Percentiles rank a stretch among this genome's conserved stretches.
phyloP scores from a whole-genome alignment of 129 eudicot species.

The Flaveria bidentis region DNA sequence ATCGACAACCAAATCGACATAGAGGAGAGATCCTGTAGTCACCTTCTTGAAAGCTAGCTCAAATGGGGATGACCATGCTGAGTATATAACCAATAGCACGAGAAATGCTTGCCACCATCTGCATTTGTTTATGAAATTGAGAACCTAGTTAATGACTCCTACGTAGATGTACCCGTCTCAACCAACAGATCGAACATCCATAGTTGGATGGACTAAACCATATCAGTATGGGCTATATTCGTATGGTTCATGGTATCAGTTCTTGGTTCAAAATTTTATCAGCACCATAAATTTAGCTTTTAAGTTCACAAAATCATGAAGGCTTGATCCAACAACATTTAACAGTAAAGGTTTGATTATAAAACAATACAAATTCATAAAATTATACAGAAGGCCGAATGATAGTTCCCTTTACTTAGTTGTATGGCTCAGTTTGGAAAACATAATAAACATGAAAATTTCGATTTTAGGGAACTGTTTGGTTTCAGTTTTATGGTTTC shows the following conservation, averaged over 20 bases:
- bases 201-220: not conserved
- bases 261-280: too few relatives aligned
- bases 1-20: constrained; percentile 63
- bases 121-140: constrained; percentile 17
- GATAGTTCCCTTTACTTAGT: not conserved
- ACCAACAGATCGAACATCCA: not conserved
- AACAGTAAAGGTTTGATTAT: not conserved
- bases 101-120: constrained; percentile 93
- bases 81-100: constrained; percentile 73
- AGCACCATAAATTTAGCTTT: too few relatives aligned
- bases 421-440: too few relatives aligned
- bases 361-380: not conserved
- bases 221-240: too few relatives aligned
- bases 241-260: too few relatives aligned
- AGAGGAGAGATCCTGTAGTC: constrained; percentile 61
- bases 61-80: constrained; percentile 89
- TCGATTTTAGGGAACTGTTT: too few relatives aligned
- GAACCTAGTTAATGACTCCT: constrained; percentile 10
- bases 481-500: too few relatives aligned
- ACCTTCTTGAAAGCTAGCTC: constrained; percentile 76
- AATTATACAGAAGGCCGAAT: not conserved
- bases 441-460: too few relatives aligned
- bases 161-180: not conserved
- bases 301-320: too few relatives aligned
- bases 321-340: too few relatives aligned